These are phyloP conservation scores for Lentinus tigrinus DNA, from an alignment of 768 basidiomycete genomes.

Conservation along the genomic window DNA sequence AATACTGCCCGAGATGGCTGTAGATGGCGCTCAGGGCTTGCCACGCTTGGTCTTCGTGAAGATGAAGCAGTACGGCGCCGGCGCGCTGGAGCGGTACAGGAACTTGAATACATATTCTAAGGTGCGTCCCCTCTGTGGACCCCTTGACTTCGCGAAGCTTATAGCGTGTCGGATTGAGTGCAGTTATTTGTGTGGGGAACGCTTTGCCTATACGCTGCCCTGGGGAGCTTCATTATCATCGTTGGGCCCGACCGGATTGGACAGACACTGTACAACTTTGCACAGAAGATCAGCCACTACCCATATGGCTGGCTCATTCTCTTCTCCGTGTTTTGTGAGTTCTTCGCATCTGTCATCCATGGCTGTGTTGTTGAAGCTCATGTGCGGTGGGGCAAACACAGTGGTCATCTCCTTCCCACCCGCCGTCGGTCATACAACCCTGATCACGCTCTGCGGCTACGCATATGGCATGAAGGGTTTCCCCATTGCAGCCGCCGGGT, in stretches of 20 bases:
- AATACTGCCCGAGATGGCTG: conserved; percentile 1
- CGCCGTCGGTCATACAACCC: conserved; percentile 66
- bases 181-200: conserved; percentile 62
- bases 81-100: conserved; percentile 42
- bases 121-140: conserved; percentile 31
- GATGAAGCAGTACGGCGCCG: conserved; percentile 35
- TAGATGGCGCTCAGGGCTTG: background rate
- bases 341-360: no score
- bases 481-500: conserved; percentile 57
- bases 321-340: conserved; percentile 49
- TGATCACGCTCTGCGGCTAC: conserved; percentile 71
- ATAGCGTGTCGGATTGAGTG: background rate
- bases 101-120: conserved; percentile 55
- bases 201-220: conserved; percentile 50
- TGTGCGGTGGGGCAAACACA: conserved; percentile 16
- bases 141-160: background rate
- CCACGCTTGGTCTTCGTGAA: conserved; percentile 2
- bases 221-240: conserved; percentile 42
- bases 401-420: conserved; percentile 58
- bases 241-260: conserved; percentile 65
- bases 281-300: conserved; percentile 57
- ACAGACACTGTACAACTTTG: conserved; percentile 69
- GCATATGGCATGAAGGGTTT: conserved; percentile 82
- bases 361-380: background rate
- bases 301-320: conserved; percentile 65